These are phyloP conservation scores for Pseudofabraea citricarpa DNA, from an alignment of 2,329 filamentous ascomycete genomes.

Conservation along the genomic window DNA sequence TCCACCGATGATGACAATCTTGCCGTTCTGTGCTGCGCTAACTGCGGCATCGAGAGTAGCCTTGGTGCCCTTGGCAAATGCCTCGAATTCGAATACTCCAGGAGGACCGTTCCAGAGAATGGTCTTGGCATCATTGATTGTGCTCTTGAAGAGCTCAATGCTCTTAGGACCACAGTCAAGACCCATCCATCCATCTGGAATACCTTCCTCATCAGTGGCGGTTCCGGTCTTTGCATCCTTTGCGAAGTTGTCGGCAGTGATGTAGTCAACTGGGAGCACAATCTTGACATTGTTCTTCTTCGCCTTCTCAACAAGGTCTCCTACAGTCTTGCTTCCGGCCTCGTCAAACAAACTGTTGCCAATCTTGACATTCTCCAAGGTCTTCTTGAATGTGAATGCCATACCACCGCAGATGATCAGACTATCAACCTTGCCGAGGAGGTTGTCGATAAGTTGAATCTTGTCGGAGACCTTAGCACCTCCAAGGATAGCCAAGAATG, in stretches of 20 bases:
- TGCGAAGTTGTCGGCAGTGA: constrained; percentile 93
- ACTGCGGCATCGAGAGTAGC: constrained; percentile 86
- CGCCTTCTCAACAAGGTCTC: constrained; percentile 85
- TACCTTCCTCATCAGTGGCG: constrained; percentile 82
- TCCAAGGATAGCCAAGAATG: constrained; percentile 97
- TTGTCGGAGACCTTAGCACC: constrained; percentile 99
- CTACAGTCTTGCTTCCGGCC: constrained; percentile 87
- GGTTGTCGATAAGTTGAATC: constrained; percentile 99
- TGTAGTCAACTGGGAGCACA: constrained; percentile 89
- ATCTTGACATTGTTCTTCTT: constrained; percentile 95
- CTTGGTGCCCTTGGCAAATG: constrained; percentile 91
- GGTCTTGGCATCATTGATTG: constrained; percentile 85
- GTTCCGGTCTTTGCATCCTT: constrained; percentile 75
- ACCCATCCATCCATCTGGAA: constrained; percentile 97
- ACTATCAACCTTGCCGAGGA: constrained; percentile 96
- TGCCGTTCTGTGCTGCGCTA: constrained; percentile 71
- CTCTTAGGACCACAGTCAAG: constrained; percentile 91
- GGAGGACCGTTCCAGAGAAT: constrained; percentile 99
- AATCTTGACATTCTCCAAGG: constrained; percentile 84
- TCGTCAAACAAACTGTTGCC: constrained; percentile 91
- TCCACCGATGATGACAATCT: constrained; percentile 97
- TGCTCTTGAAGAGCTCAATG: constrained; percentile 79
- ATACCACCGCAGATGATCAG: constrained; percentile 96
- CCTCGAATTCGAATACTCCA: constrained; percentile 95
- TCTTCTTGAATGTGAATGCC: constrained; percentile 99